These are phyloP conservation scores for Mucor saturninus DNA, from an alignment of 371 early-diverging fungal genomes.

Conservation along the genomic window DNA sequence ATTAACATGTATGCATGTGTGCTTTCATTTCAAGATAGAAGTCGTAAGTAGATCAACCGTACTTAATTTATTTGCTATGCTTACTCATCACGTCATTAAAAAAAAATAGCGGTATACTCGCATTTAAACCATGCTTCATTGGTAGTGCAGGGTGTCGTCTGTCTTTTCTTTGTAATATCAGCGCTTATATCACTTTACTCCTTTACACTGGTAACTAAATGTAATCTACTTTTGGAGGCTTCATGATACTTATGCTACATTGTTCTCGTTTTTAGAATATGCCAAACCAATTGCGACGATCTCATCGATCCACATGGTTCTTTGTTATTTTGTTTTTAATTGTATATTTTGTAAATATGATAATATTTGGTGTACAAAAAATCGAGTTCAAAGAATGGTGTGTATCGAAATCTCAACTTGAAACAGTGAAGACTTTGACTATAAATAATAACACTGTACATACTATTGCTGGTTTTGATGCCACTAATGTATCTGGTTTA, in stretches of 20 bases:
- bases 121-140: conserved; percentile 31
- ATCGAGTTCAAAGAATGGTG: conserved; percentile 37
- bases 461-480: neutral
- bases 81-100: neutral
- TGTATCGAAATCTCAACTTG: conserved; percentile 19
- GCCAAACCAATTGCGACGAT: conserved; percentile 14
- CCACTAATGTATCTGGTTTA: neutral
- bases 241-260: neutral
- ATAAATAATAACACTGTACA: neutral
- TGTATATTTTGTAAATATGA: conserved; percentile 18
- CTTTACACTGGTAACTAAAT: conserved; percentile 29
- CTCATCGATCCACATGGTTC: conserved; percentile 28
- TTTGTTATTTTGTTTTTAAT: conserved; percentile 23
- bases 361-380: conserved; percentile 38
- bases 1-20: conserved; percentile 4
- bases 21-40: conserved; percentile 3
- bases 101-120: conserved; percentile 40
- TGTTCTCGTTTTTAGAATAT: conserved; percentile 9
- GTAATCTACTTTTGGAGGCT: neutral
- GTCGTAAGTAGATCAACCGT: neutral
- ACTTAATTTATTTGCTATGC: neutral
- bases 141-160: conserved; percentile 38
- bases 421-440: conserved; percentile 1
- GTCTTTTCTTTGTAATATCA: conserved; percentile 36
- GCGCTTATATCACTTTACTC: conserved; percentile 37